A percentile compares a stretch with the other conserved stretches of the same genome.
These are phyloP conservation scores for Cyberlindnera mississippiensis DNA, from an alignment of 805 yeast species.

Conservation along the genomic window DNA sequence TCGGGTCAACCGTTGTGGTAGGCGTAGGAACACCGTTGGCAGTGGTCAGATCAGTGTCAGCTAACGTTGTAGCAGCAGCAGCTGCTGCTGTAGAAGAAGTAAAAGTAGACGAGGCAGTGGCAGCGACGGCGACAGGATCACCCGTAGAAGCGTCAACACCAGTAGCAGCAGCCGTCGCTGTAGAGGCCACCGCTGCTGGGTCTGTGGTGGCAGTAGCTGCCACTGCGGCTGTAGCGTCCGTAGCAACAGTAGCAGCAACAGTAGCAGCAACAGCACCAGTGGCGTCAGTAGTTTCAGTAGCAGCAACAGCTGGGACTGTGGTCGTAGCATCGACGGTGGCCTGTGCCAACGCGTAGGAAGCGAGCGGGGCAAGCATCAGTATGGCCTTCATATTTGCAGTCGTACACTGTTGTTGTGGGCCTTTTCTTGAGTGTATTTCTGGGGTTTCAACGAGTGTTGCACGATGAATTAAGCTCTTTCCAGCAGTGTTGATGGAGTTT, in stretches of 20 bases:
- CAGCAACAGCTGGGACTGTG: slow-evolving; percentile 16
- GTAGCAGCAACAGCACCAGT: slow-evolving; percentile 1
- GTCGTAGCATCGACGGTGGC: slow-evolving; percentile 2
- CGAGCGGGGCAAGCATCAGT: slow-evolving; percentile 1
- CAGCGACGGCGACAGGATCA: slow-evolving; percentile 17
- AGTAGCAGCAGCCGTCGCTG: slow-evolving; percentile 19
- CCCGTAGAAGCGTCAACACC: slow-evolving; percentile 13
- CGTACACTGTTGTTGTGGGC: no score
- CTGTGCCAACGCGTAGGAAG: slow-evolving; percentile 4
- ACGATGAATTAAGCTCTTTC: no score
- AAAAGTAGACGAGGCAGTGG: slow-evolving; percentile 1
- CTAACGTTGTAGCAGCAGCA: background rate
- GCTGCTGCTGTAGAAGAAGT: no score
- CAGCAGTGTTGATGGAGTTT: no score
- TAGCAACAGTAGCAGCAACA: slow-evolving; percentile 5
- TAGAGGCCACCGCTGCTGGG: slow-evolving; percentile 16
- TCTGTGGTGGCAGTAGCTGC: slow-evolving; percentile 22
- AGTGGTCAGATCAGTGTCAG: background rate
- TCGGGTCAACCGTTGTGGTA: slow-evolving; percentile 16
- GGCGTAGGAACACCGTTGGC: slow-evolving; percentile 12
- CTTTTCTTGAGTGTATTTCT: no score
- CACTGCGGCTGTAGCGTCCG: background rate
- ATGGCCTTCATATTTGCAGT: background rate
- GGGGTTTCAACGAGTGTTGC: no score
- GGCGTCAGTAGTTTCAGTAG: background rate